phyloP scores from a whole-genome alignment of 73 alveolate genomes.

The Paramecium biaurelia region DNA sequence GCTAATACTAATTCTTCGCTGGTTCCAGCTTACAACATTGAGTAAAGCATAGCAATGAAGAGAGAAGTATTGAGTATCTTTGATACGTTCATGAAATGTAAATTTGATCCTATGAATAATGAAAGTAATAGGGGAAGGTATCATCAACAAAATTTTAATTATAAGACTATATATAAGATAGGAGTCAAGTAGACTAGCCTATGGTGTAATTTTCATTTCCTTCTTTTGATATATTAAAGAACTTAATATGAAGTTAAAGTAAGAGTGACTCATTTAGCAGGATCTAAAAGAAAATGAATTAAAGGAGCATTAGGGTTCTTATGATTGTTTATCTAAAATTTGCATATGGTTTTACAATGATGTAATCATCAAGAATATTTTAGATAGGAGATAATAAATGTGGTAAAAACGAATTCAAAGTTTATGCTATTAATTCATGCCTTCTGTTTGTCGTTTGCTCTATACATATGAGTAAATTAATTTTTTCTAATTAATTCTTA shows the following conservation, averaged over 20 bases:
- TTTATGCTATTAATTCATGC: background rate
- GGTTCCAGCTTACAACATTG: background rate
- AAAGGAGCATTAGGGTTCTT: background rate
- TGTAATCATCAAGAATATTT: background rate
- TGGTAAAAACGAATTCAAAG: background rate
- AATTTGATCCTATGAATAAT: background rate
- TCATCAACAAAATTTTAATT: background rate
- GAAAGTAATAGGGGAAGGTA: slow-evolving; percentile 5
- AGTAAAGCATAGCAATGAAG: background rate
- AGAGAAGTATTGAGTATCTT: background rate
- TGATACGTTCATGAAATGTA: background rate
- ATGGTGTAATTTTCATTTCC: background rate
- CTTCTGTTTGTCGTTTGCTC: background rate
- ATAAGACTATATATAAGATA: background rate
- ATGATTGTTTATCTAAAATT: slow-evolving; percentile 5
- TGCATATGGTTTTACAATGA: slow-evolving; percentile 44
- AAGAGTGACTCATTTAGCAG: background rate
- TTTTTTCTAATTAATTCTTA: too few species aligned
- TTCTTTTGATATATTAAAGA: background rate
- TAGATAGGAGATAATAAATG: slow-evolving; percentile 34
- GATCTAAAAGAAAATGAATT: too few species aligned
- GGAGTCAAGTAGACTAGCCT: background rate
- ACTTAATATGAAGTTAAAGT: background rate
- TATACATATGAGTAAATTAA: too few species aligned
- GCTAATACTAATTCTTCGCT: slow-evolving; percentile 19